Evolutionary conservation across 1,139 yeast genomes (phyloP).

Genomic region (Torulaspora globosa): DNA sequence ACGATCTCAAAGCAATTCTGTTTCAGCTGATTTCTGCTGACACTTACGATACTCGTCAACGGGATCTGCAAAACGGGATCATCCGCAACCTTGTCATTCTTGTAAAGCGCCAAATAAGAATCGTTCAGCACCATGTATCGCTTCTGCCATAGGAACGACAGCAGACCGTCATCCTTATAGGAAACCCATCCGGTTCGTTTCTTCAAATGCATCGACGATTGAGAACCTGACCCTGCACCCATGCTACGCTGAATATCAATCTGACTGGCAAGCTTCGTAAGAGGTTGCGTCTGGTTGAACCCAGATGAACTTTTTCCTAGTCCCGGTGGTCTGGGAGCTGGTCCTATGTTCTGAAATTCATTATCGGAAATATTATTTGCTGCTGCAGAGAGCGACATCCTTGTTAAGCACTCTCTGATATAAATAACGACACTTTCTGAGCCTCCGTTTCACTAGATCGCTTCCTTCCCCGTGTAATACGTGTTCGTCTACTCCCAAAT

Average conservation of each 20-base stretch:
- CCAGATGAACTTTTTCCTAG: conserved; percentile 19
- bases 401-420: neutral
- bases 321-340: conserved; percentile 44
- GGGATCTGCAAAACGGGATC: conserved; percentile 50
- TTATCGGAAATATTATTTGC: conserved; percentile 42
- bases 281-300: conserved; percentile 35
- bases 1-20: conserved; percentile 76
- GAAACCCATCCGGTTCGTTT: conserved; percentile 73
- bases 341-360: conserved; percentile 43
- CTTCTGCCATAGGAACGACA: conserved; percentile 89
- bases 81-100: conserved; percentile 51
- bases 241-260: conserved; percentile 22
- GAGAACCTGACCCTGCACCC: conserved; percentile 30
- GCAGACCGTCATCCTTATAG: conserved; percentile 83
- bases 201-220: conserved; percentile 26
- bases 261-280: conserved; percentile 27
- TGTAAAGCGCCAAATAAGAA: conserved; percentile 68
- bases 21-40: conserved; percentile 60
- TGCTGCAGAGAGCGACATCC: conserved; percentile 42
- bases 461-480: too few relatives aligned
- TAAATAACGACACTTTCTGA: neutral
- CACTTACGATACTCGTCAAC: conserved; percentile 51
- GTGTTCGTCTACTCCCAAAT: neutral
- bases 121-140: conserved; percentile 76
- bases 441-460: neutral